These are phyloP conservation scores for Annona squamosa DNA, from an alignment of 164 flowering plant species.

Conservation along the genomic window DNA sequence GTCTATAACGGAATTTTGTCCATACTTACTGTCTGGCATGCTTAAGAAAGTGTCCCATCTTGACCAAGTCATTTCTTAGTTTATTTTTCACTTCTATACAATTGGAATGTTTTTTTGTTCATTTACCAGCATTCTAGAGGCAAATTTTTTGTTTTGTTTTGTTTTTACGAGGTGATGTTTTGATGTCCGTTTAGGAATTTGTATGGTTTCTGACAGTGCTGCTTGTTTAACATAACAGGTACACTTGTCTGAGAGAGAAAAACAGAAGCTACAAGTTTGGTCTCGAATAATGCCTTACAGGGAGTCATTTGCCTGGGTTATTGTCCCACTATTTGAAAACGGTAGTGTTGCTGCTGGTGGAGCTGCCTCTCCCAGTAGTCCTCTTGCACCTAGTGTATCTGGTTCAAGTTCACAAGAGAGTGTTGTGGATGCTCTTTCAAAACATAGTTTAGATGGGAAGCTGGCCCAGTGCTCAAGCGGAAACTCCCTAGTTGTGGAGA, in stretches of 20 bases:
- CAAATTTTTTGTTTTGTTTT: neutral
- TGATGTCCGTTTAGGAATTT: neutral
- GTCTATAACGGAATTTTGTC: neutral
- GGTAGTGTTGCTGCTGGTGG: constrained; percentile 57
- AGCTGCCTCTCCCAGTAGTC: constrained; percentile 86
- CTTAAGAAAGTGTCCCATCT: neutral
- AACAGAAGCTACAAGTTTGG: constrained; percentile 97
- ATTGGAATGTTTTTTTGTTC: too few relatives aligned
- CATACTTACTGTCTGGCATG: neutral
- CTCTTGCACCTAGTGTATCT: constrained; percentile 68
- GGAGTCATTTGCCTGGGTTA: constrained; percentile 94
- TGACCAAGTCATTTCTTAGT: neutral
- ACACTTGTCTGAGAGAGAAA: constrained; percentile 88
- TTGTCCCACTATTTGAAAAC: constrained; percentile 88
- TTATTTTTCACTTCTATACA: too few relatives aligned
- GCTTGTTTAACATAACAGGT: constrained; percentile 37
- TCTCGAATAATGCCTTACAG: constrained; percentile 93
- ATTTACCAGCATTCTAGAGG: too few relatives aligned
- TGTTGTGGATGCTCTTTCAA: constrained; percentile 54
- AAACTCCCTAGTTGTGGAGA: constrained; percentile 72
- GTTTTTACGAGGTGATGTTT: neutral
- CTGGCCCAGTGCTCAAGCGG: constrained; percentile 55
- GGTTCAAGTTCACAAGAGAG: constrained; percentile 78
- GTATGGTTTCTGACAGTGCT: constrained; percentile 1
- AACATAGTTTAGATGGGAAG: constrained; percentile 65